phyloP scores from a whole-genome alignment of 164 flowering plant species.

The Nelumbo lutea region DNA sequence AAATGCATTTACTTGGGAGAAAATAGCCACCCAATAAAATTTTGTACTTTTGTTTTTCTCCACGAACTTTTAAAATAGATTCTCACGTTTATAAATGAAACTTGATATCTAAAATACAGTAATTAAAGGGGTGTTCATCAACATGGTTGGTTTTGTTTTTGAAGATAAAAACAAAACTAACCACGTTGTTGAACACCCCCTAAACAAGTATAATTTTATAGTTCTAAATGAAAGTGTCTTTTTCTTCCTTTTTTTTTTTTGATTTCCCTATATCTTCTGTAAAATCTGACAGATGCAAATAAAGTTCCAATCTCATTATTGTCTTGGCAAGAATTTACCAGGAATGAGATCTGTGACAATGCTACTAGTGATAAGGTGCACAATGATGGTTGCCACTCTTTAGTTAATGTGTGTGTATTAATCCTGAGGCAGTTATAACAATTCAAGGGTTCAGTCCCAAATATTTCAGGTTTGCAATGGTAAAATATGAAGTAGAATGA shows the following conservation, averaged over 20 bases:
- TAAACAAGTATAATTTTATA: no score
- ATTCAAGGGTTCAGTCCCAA: conserved; percentile 1
- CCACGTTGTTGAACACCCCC: no score
- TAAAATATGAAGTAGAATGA: background rate
- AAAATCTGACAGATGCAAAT: background rate
- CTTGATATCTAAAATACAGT: no score
- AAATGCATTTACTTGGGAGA: background rate
- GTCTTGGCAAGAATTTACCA: background rate
- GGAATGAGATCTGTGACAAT: background rate
- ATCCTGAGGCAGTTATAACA: background rate
- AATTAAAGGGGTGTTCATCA: no score
- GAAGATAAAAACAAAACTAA: no score
- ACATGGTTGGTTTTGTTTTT: no score
- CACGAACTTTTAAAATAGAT: background rate
- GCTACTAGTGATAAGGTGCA: background rate
- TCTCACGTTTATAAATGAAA: no score
- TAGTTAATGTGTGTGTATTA: background rate
- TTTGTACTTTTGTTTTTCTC: background rate
- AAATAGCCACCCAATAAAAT: background rate
- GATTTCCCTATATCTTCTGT: background rate
- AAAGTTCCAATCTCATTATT: background rate
- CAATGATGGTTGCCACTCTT: background rate
- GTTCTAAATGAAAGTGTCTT: no score
- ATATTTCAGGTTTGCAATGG: background rate
- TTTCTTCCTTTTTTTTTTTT: no score